Evolutionary conservation across 352 stramenopile species (phyloP).

Genomic region (Phytophthora idaei): DNA sequence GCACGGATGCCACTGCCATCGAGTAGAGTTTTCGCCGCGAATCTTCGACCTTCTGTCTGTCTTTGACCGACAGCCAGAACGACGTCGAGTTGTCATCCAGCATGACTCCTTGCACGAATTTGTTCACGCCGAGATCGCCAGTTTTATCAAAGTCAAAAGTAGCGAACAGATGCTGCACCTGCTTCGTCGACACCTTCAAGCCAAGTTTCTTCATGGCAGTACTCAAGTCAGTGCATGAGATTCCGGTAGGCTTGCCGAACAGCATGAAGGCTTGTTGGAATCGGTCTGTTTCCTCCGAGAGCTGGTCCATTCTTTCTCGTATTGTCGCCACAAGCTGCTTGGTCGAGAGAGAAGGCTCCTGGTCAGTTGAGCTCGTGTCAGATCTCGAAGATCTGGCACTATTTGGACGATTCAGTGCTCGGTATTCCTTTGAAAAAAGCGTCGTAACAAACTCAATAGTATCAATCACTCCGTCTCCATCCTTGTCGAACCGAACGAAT

Average conservation of each 20-base stretch:
- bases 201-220: slow-evolving; percentile 58
- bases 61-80: slow-evolving; percentile 60
- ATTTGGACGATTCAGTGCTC: slow-evolving; percentile 18
- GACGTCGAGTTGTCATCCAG: slow-evolving; percentile 69
- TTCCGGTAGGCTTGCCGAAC: slow-evolving; percentile 68
- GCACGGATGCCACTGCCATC: slow-evolving; percentile 72
- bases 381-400: slow-evolving; percentile 31
- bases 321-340: slow-evolving; percentile 64
- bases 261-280: slow-evolving; percentile 81
- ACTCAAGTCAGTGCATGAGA: slow-evolving; percentile 61
- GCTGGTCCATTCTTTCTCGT: slow-evolving; percentile 67
- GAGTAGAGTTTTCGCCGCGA: slow-evolving; percentile 51
- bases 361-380: slow-evolving; percentile 19
- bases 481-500: slow-evolving; percentile 68
- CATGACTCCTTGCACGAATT: slow-evolving; percentile 82
- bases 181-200: slow-evolving; percentile 54
- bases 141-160: slow-evolving; percentile 82
- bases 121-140: slow-evolving; percentile 78
- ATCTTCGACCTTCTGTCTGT: slow-evolving; percentile 62
- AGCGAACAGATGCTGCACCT: slow-evolving; percentile 66
- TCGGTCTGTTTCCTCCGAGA: slow-evolving; percentile 69
- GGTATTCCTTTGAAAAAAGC: slow-evolving; percentile 56
- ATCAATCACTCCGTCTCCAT: slow-evolving; percentile 67
- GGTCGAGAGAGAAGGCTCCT: slow-evolving; percentile 52
- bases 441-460: slow-evolving; percentile 65